Evolutionary conservation across 352 stramenopile genomes (phyloP).

Genomic region (Pythium apleroticum): DNA sequence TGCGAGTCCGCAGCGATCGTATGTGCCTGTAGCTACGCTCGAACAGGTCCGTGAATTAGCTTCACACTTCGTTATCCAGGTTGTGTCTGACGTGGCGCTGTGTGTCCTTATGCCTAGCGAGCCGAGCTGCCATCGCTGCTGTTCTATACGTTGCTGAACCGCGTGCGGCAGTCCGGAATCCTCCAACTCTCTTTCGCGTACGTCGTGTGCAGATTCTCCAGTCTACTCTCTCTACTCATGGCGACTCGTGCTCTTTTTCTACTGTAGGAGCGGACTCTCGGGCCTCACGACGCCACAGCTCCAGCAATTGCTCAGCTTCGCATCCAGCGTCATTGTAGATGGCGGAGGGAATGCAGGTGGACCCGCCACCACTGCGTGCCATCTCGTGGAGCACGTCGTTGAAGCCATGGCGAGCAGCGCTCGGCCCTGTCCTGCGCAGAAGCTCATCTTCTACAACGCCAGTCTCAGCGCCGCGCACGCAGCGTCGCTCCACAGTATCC

Average conservation of each 20-base stretch:
- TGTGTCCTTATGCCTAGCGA: conserved; percentile 26
- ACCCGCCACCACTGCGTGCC: conserved; percentile 7
- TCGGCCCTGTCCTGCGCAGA: conserved; percentile 39
- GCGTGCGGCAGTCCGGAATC: conserved; percentile 59
- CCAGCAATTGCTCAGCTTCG: conserved; percentile 53
- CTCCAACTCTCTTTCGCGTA: conserved; percentile 65
- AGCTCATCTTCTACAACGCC: conserved; percentile 76
- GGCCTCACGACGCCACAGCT: conserved; percentile 44
- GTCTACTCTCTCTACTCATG: too few relatives aligned
- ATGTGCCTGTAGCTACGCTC: conserved; percentile 27
- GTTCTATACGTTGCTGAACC: conserved; percentile 75
- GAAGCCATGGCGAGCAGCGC: conserved; percentile 38
- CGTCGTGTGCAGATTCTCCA: background rate
- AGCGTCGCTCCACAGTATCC: conserved; percentile 32
- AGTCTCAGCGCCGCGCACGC: conserved; percentile 36
- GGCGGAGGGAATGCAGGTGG: conserved; percentile 19
- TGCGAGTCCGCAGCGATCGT: background rate
- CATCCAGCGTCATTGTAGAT: conserved; percentile 63
- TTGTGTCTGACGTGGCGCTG: background rate
- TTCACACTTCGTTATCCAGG: too few relatives aligned
- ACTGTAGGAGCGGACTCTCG: conserved; percentile 33
- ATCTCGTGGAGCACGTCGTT: conserved; percentile 54
- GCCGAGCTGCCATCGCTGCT: conserved; percentile 60
- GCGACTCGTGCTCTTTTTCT: background rate
- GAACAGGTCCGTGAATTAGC: conserved; percentile 45